A percentile compares a stretch with the other conserved stretches of the same genome.
These are phyloP conservation scores for Biancaea sappan DNA, from an alignment of 306 rosid genomes.

Conservation along the genomic window DNA sequence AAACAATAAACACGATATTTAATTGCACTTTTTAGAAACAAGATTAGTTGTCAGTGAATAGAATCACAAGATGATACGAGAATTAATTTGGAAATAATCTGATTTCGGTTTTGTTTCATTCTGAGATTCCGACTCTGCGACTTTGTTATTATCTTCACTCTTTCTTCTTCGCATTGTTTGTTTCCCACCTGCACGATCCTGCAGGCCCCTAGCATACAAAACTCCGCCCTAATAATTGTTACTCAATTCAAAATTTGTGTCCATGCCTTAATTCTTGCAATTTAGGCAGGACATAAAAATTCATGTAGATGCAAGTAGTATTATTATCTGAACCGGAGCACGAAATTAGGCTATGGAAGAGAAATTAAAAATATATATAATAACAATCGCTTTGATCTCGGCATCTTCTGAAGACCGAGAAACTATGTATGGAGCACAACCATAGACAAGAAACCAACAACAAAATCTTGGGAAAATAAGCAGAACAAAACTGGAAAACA, in stretches of 20 bases:
- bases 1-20: not conserved
- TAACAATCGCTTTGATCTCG: constrained; percentile 26
- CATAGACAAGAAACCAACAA: constrained; percentile 13
- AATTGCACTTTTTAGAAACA: not conserved
- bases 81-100: not conserved
- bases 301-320: not conserved
- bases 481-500: constrained; percentile 16
- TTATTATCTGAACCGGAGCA: not conserved
- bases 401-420: constrained; percentile 28
- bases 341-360: not conserved
- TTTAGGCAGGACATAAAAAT: not conserved
- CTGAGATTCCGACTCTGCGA: not conserved
- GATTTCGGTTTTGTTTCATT: not conserved
- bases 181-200: not conserved
- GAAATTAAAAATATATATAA: too few relatives aligned
- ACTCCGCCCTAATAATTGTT: not conserved
- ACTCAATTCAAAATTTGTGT: not conserved
- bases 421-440: constrained; percentile 27
- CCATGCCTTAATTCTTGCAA: not conserved
- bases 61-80: not conserved
- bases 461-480: not conserved
- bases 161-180: not conserved
- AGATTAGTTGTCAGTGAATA: not conserved
- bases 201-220: not conserved
- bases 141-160: not conserved